These are phyloP conservation scores for Pseudogymnoascus sp. DNA, from an alignment of 2,329 filamentous ascomycete genomes.

Conservation along the genomic window DNA sequence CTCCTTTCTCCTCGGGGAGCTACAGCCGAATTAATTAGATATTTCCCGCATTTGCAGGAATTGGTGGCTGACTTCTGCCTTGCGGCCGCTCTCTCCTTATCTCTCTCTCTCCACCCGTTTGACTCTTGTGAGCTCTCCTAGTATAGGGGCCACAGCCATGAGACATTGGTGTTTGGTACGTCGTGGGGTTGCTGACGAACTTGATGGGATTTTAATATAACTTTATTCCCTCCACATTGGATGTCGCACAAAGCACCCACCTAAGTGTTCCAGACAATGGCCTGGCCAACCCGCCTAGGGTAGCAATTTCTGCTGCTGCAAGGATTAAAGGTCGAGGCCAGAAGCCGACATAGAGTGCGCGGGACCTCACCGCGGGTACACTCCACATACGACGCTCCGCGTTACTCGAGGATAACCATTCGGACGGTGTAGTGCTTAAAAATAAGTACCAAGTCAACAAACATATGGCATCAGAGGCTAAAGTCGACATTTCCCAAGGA, in stretches of 20 bases:
- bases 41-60: not conserved
- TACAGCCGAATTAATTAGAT: not conserved
- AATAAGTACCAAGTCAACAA: not conserved
- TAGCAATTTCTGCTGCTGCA: not conserved
- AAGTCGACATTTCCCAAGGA: constrained; percentile 54
- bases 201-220: not conserved
- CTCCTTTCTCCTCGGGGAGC: not conserved
- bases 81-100: not conserved
- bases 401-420: not conserved
- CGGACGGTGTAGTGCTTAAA: not conserved
- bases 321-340: not conserved
- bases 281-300: not conserved
- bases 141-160: not conserved
- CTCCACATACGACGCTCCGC: not conserved
- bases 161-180: no score
- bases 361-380: not conserved
- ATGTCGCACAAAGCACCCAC: not conserved
- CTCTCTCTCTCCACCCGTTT: not conserved
- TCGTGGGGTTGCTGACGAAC: not conserved
- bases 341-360: not conserved
- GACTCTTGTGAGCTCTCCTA: not conserved
- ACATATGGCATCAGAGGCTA: constrained; percentile 42
- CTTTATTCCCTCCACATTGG: not conserved
- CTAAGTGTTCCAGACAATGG: not conserved
- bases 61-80: not conserved